Evolutionary conservation across 2,329 filamentous ascomycete species (phyloP).

Genomic region (Fusarium acutatum): DNA sequence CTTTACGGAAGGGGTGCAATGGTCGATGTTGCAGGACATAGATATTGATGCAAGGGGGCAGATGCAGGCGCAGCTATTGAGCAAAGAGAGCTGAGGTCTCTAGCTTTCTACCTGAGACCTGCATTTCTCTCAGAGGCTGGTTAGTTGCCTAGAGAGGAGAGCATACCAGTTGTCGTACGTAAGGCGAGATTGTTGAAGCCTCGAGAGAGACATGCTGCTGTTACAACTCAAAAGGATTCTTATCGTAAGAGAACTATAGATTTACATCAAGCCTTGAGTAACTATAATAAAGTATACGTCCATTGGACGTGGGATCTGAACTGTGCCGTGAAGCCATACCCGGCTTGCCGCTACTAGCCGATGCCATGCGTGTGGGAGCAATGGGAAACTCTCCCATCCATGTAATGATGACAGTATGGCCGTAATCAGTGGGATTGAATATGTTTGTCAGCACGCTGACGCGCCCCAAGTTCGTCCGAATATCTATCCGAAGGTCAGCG

Average conservation of each 20-base stretch:
- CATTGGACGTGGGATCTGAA: not conserved
- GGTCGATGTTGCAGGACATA: accelerated
- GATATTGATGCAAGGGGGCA: accelerated
- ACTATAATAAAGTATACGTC: accelerated
- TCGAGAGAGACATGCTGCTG: no score
- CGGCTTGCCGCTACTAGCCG: not conserved
- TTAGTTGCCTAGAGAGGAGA: not conserved
- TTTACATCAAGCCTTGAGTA: accelerated
- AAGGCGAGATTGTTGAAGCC: no score
- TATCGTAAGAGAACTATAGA: no score
- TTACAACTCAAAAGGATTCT: no score
- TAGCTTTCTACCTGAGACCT: not conserved
- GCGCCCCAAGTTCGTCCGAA: not conserved
- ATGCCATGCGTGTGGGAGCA: not conserved
- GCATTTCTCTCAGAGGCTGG: accelerated
- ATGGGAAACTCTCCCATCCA: not conserved
- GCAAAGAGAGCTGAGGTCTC: accelerated
- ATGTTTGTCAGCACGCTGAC: not conserved
- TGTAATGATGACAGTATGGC: not conserved
- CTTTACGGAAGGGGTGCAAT: accelerated
- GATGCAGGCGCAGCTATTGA: accelerated
- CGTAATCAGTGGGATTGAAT: not conserved
- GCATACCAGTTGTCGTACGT: no score
- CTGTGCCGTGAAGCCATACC: no score
- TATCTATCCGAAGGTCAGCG: not conserved